These are phyloP conservation scores for Zygosaccharomyces rouxii DNA, from an alignment of 805 yeast species.

Conservation along the genomic window DNA sequence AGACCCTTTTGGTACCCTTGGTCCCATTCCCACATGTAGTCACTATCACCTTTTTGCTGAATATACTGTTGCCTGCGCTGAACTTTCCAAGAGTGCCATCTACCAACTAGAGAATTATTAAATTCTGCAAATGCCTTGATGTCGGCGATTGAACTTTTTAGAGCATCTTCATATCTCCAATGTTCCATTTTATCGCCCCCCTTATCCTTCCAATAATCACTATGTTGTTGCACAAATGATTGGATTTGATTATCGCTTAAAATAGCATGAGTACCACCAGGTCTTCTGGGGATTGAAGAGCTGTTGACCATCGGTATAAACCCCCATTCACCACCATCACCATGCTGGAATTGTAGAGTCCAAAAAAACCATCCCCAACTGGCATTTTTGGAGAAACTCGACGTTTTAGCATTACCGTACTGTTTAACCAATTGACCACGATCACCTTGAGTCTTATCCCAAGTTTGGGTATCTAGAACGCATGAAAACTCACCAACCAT, in stretches of 20 bases:
- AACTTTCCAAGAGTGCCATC: constrained; percentile 61
- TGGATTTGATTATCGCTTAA: constrained; percentile 36
- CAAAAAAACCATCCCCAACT: constrained; percentile 78
- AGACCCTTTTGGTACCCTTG: constrained; percentile 75
- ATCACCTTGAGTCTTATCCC: constrained; percentile 50
- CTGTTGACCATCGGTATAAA: constrained; percentile 67
- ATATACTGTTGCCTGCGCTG: constrained; percentile 64
- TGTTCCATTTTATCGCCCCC: constrained; percentile 64
- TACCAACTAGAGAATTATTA: constrained; percentile 69
- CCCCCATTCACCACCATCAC: constrained; percentile 98
- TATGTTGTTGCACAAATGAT: constrained; percentile 41
- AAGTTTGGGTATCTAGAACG: constrained; percentile 71
- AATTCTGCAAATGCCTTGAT: constrained; percentile 61
- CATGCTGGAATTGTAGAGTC: constrained; percentile 83
- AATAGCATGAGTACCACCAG: constrained; percentile 6
- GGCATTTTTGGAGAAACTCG: constrained; percentile 49
- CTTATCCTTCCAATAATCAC: constrained; percentile 64
- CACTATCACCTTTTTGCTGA: constrained; percentile 48
- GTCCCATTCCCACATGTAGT: constrained; percentile 80
- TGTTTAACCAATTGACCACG: constrained; percentile 54
- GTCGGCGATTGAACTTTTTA: constrained; percentile 71
- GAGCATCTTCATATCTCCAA: constrained; percentile 77
- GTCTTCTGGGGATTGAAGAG: constrained; percentile 48
- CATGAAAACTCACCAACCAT: constrained; percentile 90
- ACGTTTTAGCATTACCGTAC: constrained; percentile 57